Conservation (phyloP, 2,329 filamentous ascomycete species). For the Neopestalotiopsis sp. region DNA sequence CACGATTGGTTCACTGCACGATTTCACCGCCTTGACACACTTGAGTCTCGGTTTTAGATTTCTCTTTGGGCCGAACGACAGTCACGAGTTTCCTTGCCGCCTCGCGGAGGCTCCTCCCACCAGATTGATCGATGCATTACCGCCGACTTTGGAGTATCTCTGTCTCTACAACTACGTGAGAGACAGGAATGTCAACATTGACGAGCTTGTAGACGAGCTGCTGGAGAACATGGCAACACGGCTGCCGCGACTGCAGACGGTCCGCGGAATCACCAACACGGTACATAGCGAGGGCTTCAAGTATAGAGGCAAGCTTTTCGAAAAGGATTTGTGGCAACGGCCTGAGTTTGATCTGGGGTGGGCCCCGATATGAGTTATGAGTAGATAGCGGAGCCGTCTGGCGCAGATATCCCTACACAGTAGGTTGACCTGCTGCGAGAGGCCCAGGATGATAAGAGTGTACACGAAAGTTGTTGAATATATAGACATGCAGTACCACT, state of each 20-base stretch:
- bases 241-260: not conserved
- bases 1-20: constrained; percentile 11
- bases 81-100: not conserved
- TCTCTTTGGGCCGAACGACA: not conserved
- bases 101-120: not conserved
- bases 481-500: too few species aligned
- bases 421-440: too few species aligned
- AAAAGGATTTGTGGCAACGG: not conserved
- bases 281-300: not conserved
- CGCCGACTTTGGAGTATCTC: constrained; percentile 5
- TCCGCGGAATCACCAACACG: not conserved
- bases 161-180: constrained; percentile 6
- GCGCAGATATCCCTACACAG: too few species aligned
- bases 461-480: too few species aligned
- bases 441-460: too few species aligned
- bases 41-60: not conserved
- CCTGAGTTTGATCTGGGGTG: not conserved
- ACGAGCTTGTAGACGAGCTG: constrained; percentile 3
- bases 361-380: not conserved
- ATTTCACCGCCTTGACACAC: constrained; percentile 5
- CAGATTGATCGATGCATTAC: not conserved
- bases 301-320: not conserved
- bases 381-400: not conserved
- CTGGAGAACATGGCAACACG: not conserved
- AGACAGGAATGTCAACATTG: not conserved